These are phyloP conservation scores for Rasamsonia emersonii DNA, from an alignment of 2,329 filamentous ascomycete genomes.

Conservation along the genomic window DNA sequence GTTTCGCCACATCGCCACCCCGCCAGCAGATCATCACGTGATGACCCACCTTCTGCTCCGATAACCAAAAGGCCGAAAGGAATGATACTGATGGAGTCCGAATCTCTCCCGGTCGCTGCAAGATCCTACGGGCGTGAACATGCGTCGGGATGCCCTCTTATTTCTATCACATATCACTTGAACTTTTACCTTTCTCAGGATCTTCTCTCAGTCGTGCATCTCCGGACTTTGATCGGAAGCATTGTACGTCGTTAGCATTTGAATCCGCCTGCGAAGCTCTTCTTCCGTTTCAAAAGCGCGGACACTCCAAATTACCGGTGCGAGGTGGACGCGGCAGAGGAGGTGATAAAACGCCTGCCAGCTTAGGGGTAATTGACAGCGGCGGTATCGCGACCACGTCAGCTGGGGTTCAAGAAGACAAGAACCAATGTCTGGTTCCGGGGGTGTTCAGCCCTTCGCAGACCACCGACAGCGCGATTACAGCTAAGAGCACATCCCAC, in stretches of 20 bases:
- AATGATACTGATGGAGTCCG: background rate
- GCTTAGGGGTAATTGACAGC: no score
- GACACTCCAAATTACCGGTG: conserved; percentile 10
- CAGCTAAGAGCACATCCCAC: conserved; percentile 10
- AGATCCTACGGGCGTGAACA: conserved; percentile 17
- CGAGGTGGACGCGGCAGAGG: conserved; percentile 7
- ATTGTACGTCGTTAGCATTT: conserved; percentile 18
- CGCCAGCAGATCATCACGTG: background rate
- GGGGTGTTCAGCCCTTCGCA: background rate
- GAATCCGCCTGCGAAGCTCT: conserved; percentile 30
- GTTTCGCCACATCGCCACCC: no score
- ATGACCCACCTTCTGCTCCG: background rate
- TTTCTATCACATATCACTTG: conserved; percentile 55
- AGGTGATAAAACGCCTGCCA: conserved; percentile 10
- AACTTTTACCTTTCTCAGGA: conserved; percentile 42
- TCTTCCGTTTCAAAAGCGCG: conserved; percentile 26
- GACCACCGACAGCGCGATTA: background rate
- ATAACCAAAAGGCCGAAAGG: background rate
- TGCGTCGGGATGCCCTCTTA: conserved; percentile 49
- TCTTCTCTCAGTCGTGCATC: no score
- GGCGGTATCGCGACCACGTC: background rate
- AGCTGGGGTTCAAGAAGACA: background rate
- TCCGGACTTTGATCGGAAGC: conserved; percentile 6
- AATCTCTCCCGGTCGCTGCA: background rate
- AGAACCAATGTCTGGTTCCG: conserved; percentile 1